Percentiles rank a stretch among this genome's conserved stretches.
These are phyloP conservation scores for Crassisporium funariophilum DNA, from an alignment of 768 basidiomycete genomes.

Conservation along the genomic window DNA sequence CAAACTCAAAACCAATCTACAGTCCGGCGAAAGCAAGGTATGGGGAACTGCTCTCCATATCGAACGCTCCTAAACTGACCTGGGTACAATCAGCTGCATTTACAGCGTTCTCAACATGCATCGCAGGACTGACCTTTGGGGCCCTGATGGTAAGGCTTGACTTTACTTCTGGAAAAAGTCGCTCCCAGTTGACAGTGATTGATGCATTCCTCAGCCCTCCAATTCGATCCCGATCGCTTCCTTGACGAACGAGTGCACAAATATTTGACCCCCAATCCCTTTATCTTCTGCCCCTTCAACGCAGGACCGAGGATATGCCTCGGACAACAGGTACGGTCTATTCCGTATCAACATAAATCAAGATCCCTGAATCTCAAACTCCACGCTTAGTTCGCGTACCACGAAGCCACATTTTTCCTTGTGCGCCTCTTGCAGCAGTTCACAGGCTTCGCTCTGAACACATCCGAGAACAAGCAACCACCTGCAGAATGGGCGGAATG, in stretches of 20 bases:
- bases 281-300: conserved; percentile 44
- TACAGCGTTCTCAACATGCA: conserved; percentile 50
- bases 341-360: neutral
- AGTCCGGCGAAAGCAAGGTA: conserved; percentile 49
- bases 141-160: conserved; percentile 44
- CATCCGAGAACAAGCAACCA: conserved; percentile 39
- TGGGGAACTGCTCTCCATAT: conserved; percentile 11
- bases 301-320: conserved; percentile 41
- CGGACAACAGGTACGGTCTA: conserved; percentile 37
- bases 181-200: no score
- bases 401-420: conserved; percentile 58
- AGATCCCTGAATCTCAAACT: conserved; percentile 1
- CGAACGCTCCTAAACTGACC: neutral
- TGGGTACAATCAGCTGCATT: conserved; percentile 2
- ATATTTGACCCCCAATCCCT: conserved; percentile 46
- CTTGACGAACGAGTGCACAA: conserved; percentile 50
- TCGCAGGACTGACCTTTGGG: conserved; percentile 51
- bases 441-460: conserved; percentile 44
- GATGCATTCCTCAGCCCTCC: conserved; percentile 30
- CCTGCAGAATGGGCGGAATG: conserved; percentile 44
- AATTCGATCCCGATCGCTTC: conserved; percentile 60
- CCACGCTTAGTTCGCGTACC: conserved; percentile 46
- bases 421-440: conserved; percentile 54
- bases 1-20: conserved; percentile 49
- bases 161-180: neutral